These are phyloP conservation scores for Helicostylum pulchrum DNA, from an alignment of 192 early-diverging fungal genomes.

Conservation along the genomic window DNA sequence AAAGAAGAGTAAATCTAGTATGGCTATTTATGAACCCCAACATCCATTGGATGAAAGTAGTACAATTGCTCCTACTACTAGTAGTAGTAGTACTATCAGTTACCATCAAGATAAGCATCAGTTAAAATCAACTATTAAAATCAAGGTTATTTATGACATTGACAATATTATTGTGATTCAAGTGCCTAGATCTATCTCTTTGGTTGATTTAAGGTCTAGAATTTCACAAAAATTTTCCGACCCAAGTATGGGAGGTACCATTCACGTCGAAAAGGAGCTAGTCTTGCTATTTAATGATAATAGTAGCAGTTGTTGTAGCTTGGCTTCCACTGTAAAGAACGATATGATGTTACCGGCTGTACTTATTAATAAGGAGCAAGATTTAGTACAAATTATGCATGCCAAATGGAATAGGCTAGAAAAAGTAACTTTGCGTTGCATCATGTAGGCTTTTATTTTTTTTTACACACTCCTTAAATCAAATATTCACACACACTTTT, in stretches of 20 bases:
- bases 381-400: conserved; percentile 13
- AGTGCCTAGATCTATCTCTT: conserved; percentile 26
- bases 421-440: conserved; percentile 20
- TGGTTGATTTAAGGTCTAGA: conserved; percentile 15
- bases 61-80: neutral
- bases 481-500: no score
- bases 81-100: neutral
- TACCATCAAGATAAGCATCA: neutral
- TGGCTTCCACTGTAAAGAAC: neutral
- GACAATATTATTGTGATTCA: conserved; percentile 32
- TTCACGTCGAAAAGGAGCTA: neutral
- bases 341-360: neutral
- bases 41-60: neutral
- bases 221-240: conserved; percentile 28
- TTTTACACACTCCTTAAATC: no score
- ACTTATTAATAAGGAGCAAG: neutral
- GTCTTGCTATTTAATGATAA: conserved; percentile 8
- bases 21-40: neutral
- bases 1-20: conserved; percentile 7
- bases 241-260: neutral
- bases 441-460: neutral
- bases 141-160: conserved; percentile 26
- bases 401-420: conserved; percentile 15
- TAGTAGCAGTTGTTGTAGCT: neutral
- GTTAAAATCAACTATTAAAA: conserved; percentile 13